Conservation (phyloP, 179 eudicot genomes). For the Heliamphora pulchella region DNA sequence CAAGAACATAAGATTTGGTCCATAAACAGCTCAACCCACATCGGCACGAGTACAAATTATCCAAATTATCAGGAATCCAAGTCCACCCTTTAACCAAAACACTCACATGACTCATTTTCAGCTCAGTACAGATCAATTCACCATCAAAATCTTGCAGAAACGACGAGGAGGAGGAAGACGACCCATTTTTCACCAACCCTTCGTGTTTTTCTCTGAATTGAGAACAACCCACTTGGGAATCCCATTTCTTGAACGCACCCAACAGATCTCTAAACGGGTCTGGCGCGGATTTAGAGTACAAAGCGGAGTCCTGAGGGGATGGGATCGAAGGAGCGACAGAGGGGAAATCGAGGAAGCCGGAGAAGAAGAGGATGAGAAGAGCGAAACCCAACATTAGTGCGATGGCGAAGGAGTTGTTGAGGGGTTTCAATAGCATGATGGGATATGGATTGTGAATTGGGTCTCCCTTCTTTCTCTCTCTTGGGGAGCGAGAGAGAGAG, state of each 20-base stretch:
- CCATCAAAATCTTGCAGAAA: constrained; percentile 46
- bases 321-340: constrained; percentile 36
- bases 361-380: constrained; percentile 45
- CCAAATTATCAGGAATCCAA: constrained; percentile 96
- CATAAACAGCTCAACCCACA: constrained; percentile 91
- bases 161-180: constrained; percentile 24
- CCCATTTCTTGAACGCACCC: constrained; percentile 59
- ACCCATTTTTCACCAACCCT: constrained; percentile 35
- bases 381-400: constrained; percentile 42
- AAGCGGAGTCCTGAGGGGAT: constrained; percentile 7
- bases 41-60: constrained; percentile 69
- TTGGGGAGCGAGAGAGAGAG: constrained; percentile 9
- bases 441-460: constrained; percentile 5
- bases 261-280: constrained; percentile 58
- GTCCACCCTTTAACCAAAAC: constrained; percentile 91
- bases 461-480: constrained; percentile 9
- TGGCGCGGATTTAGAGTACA: constrained; percentile 24
- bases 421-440: constrained; percentile 40
- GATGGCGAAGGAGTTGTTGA: constrained; percentile 44
- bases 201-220: constrained; percentile 42
- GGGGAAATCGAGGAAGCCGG: constrained; percentile 50
- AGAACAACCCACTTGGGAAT: constrained; percentile 66
- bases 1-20: constrained; percentile 79
- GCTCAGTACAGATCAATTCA: constrained; percentile 35
- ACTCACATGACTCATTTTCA: constrained; percentile 67